Conservation (phyloP, 495 filamentous ascomycete species). For the Trichoderma gamsii region DNA sequence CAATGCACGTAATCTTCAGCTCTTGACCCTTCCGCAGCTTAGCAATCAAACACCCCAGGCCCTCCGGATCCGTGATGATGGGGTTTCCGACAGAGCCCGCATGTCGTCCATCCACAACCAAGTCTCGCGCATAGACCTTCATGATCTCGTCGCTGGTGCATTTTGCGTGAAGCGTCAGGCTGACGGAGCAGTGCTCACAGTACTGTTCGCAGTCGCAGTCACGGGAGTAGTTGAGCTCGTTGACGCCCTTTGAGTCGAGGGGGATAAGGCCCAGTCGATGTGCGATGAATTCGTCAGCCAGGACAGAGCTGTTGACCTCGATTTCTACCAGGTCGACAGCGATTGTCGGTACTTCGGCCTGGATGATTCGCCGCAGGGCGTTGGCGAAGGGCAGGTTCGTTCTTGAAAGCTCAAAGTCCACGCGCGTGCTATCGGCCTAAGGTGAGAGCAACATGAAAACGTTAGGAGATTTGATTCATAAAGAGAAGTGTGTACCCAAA, state of each 20-base stretch:
- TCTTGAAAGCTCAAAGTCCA: constrained; percentile 75
- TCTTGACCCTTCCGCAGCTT: constrained; percentile 87
- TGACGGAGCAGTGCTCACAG: constrained; percentile 85
- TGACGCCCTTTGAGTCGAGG: constrained; percentile 74
- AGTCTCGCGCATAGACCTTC: constrained; percentile 82
- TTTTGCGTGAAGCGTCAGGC: constrained; percentile 70
- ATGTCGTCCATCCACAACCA: constrained; percentile 65
- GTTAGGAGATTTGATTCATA: background rate
- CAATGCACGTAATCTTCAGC: constrained; percentile 80
- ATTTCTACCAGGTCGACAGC: constrained; percentile 94
- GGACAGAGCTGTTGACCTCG: constrained; percentile 84
- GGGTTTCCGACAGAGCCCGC: constrained; percentile 60
- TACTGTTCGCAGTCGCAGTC: constrained; percentile 94
- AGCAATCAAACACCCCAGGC: constrained; percentile 73
- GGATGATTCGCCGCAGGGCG: constrained; percentile 83
- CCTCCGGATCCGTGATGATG: constrained; percentile 76
- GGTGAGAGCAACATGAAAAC: constrained; percentile 13
- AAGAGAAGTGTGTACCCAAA: background rate
- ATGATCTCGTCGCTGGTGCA: constrained; percentile 79
- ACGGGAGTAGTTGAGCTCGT: constrained; percentile 77
- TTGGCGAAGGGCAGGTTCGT: constrained; percentile 89
- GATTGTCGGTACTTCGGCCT: constrained; percentile 91
- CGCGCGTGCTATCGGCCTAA: constrained; percentile 61
- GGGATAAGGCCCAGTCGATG: constrained; percentile 92
- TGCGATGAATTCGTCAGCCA: constrained; percentile 91